Evolutionary conservation across 805 yeast species (phyloP).

Genomic region (Brettanomyces custersianus): DNA sequence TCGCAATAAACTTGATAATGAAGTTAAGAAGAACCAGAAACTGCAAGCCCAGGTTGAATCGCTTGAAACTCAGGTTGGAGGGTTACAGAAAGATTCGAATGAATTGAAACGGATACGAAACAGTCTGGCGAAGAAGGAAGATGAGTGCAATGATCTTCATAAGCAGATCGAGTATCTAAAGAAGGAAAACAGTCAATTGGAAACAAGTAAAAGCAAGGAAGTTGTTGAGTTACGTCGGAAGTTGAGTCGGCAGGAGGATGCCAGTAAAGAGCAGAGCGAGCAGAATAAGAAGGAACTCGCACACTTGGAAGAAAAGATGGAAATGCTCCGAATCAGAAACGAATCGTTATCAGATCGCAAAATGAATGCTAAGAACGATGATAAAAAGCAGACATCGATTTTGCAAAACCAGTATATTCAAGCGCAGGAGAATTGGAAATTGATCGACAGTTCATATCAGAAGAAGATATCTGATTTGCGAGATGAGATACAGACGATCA

Average conservation of each 20-base stretch:
- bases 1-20: slow-evolving; percentile 18
- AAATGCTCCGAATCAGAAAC: slow-evolving; percentile 50
- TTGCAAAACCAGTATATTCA: slow-evolving; percentile 65
- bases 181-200: not conserved
- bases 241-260: slow-evolving; percentile 26
- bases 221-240: slow-evolving; percentile 24
- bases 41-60: slow-evolving; percentile 2
- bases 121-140: slow-evolving; percentile 9
- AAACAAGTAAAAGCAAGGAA: slow-evolving; percentile 15
- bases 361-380: not conserved
- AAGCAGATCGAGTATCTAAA: not conserved
- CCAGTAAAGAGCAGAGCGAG: not conserved
- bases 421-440: slow-evolving; percentile 76
- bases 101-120: no score
- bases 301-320: slow-evolving; percentile 62
- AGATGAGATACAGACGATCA: slow-evolving; percentile 32
- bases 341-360: slow-evolving; percentile 30
- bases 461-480: slow-evolving; percentile 37
- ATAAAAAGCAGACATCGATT: slow-evolving; percentile 27
- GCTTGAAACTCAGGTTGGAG: slow-evolving; percentile 2
- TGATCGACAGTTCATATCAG: slow-evolving; percentile 60
- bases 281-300: slow-evolving; percentile 37
- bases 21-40: slow-evolving; percentile 6
- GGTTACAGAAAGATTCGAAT: not conserved
- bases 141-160: slow-evolving; percentile 21